A percentile compares a stretch with the other conserved stretches of the same genome.
phyloP scores from a whole-genome alignment of 257 asterid genomes.

The Buddleja alternifolia region DNA sequence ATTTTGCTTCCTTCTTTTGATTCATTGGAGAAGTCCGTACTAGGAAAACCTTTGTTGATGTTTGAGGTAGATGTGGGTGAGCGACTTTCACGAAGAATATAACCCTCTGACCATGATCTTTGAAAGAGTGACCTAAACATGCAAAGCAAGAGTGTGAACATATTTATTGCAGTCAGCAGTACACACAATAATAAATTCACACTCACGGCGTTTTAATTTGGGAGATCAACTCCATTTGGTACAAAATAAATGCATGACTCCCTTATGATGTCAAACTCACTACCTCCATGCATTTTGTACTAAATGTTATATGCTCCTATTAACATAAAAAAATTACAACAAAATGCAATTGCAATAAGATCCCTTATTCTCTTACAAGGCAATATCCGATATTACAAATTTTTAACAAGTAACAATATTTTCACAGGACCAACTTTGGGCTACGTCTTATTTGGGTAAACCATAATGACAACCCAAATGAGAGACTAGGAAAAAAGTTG shows the following conservation, averaged over 20 bases:
- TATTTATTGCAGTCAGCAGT: conserved; percentile 10
- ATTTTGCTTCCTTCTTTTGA: conserved; percentile 44
- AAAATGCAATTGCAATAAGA: not conserved
- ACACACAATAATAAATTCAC: conserved; percentile 2
- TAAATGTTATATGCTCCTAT: not conserved
- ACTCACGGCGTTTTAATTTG: not conserved
- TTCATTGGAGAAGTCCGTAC: conserved; percentile 41
- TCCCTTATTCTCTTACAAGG: not conserved
- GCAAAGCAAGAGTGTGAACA: conserved; percentile 22
- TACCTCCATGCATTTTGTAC: not conserved
- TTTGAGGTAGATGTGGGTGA: conserved; percentile 43
- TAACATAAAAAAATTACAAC: not conserved
- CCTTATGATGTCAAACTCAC: not conserved
- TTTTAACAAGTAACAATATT: not conserved
- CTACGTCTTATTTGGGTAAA: not conserved
- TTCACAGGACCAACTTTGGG: not conserved
- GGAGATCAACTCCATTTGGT: not conserved
- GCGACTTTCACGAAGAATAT: conserved; percentile 56
- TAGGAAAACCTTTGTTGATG: conserved; percentile 41
- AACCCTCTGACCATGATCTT: conserved; percentile 81
- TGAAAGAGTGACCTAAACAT: conserved; percentile 55
- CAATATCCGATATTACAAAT: not conserved
- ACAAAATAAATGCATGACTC: not conserved
- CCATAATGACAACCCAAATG: not conserved
- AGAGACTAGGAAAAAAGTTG: not conserved